Percentiles rank a stretch among this genome's conserved stretches.
These are phyloP conservation scores for Malassezia vespertilionis DNA, from an alignment of 1,284 basidiomycete species.

Conservation along the genomic window DNA sequence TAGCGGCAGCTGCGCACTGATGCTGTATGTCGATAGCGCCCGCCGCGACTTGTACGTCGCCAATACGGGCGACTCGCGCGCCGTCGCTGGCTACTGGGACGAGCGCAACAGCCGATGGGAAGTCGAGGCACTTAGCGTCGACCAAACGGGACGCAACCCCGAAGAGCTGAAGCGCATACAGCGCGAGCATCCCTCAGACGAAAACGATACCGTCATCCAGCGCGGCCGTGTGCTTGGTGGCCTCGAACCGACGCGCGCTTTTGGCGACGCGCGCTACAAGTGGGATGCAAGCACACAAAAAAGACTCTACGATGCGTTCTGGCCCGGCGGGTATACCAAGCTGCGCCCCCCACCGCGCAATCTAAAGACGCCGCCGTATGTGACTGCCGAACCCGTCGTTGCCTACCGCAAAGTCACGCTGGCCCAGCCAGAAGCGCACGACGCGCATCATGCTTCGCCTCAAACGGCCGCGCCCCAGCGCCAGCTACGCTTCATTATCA, in stretches of 20 bases:
- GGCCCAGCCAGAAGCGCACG: neutral
- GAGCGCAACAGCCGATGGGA: constrained; percentile 57
- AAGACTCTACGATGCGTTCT: constrained; percentile 47
- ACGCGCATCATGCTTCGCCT: neutral
- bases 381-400: constrained; percentile 65
- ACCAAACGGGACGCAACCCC: constrained; percentile 85
- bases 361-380: constrained; percentile 68
- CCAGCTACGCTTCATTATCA: constrained; percentile 54
- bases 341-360: constrained; percentile 30
- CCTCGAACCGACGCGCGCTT: constrained; percentile 84
- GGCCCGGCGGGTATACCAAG: constrained; percentile 26
- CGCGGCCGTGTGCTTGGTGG: constrained; percentile 64
- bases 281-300: constrained; percentile 50
- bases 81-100: constrained; percentile 81
- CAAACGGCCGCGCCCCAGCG: constrained; percentile 47
- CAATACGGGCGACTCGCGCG: constrained; percentile 83
- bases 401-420: constrained; percentile 23
- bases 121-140: constrained; percentile 81
- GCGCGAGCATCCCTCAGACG: constrained; percentile 66
- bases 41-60: constrained; percentile 53
- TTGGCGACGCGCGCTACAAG: constrained; percentile 90
- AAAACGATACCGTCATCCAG: constrained; percentile 68
- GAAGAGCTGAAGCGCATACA: constrained; percentile 67
- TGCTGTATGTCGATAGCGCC: constrained; percentile 43
- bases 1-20: constrained; percentile 39